Evolutionary conservation across 2,329 filamentous ascomycete species (phyloP).

Genomic region (Neopestalotiopsis sp.): DNA sequence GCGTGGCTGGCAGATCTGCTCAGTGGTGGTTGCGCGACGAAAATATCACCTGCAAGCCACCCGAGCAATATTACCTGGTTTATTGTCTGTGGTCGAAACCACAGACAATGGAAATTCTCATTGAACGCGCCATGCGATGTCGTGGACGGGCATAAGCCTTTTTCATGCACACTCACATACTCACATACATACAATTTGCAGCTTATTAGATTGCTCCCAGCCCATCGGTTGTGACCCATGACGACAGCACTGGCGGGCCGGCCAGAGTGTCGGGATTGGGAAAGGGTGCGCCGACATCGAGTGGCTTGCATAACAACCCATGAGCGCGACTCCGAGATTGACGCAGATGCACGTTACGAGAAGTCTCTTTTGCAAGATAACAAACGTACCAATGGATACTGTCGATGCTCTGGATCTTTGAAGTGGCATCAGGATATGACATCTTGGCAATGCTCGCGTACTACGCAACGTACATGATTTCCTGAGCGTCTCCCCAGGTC

Average conservation of each 20-base stretch:
- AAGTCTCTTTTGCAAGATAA: not conserved
- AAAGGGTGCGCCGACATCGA: not conserved
- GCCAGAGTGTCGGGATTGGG: not conserved
- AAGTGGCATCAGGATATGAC: not conserved
- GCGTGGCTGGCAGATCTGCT: not conserved
- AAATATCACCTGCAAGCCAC: not conserved
- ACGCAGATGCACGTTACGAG: not conserved
- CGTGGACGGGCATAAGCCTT: not conserved
- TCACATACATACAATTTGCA: not conserved
- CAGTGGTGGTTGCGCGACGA: not conserved
- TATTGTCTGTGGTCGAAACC: not conserved
- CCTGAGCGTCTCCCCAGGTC: not conserved
- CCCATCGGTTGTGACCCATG: not conserved
- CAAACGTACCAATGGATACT: not conserved
- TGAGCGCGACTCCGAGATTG: not conserved
- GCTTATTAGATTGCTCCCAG: not conserved
- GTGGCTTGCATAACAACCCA: not conserved
- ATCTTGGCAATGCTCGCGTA: not conserved
- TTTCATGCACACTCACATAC: not conserved
- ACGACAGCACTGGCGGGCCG: not conserved
- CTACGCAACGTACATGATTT: not conserved
- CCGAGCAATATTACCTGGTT: not conserved
- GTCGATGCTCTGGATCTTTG: not conserved
- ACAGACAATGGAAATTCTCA: not conserved
- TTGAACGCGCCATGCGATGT: slow-evolving; percentile 1